Evolutionary conservation across 2,329 filamentous ascomycete species (phyloP), one percentile per base, ranked within the genome.

Genomic region (Cryphonectria carpinicola): DNA sequence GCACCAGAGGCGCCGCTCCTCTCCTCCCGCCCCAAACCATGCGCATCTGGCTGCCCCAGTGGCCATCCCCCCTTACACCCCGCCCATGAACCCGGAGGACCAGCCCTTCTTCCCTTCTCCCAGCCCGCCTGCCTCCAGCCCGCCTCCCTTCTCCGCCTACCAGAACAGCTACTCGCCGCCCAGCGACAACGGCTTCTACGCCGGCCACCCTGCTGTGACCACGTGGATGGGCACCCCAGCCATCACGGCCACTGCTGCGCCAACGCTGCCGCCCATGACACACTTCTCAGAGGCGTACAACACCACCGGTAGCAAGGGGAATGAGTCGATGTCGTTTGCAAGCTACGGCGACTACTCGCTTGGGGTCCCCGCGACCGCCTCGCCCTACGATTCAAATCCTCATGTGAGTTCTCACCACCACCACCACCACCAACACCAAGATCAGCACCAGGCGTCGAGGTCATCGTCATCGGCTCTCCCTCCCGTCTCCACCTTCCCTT

Each of bases 71-170:
- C 88, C 89, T 76, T 90, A 86, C 76, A 90, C 88, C 64, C 88
- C 89, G 69, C 89, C 89, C 65, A 86, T 90, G 84, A 82, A 85
- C 74, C 80, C 80, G 68, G 84, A 87, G 64, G 91, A 94, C 76
- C 90, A 93, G 74, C 83, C 89, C 72, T 86, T 93, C 81, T 93
- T 93, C 80, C 81, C 85, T 43, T 84, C 78, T 41, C 71, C 71
- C 41, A 72, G 71, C 58, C 71, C 71, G 25, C 71, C 71, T 3
- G 71, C 71, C 17, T 56, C 69, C 66, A 72, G 69, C 78, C 92
- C 90, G 70, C 92, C 92, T 67, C 90, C 91, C 69, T 88, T 91
- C 66, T 90, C 92, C 77, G 82, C 83, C 68, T 93, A 92, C 82
- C 71, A 72, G 19, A 86, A 89, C 68, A 81, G 88, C n/a, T 92